Evolutionary conservation across 805 yeast genomes (phyloP).

Genomic region (Candida takata): DNA sequence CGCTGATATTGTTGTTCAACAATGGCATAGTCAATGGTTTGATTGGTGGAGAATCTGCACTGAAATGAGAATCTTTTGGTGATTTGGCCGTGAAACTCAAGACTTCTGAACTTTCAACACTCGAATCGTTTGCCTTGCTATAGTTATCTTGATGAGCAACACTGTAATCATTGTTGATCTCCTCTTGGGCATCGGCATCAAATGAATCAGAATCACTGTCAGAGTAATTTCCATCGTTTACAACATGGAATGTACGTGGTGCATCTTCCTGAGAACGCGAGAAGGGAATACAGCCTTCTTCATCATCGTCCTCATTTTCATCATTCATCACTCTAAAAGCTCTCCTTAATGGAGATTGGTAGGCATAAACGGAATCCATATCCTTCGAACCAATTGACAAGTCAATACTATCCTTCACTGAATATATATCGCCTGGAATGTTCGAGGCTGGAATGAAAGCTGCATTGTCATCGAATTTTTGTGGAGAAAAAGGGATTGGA

Average conservation of each 20-base stretch:
- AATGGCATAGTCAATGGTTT: constrained; percentile 2
- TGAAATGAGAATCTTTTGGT: constrained; percentile 26
- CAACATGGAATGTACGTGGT: constrained; percentile 21
- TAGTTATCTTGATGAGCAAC: constrained; percentile 12
- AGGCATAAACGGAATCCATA: constrained; percentile 7
- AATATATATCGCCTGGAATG: background rate
- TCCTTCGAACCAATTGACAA: constrained; percentile 2
- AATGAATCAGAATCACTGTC: constrained; percentile 13
- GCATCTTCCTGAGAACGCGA: background rate
- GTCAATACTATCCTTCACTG: background rate
- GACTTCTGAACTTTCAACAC: constrained; percentile 19
- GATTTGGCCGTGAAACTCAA: constrained; percentile 30
- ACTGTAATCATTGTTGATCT: constrained; percentile 10
- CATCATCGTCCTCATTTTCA: too few species aligned
- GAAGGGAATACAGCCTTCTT: too few species aligned
- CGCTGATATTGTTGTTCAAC: constrained; percentile 4
- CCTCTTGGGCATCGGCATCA: constrained; percentile 6
- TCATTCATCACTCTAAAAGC: constrained; percentile 9
- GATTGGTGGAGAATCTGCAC: constrained; percentile 11
- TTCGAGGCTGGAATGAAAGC: background rate
- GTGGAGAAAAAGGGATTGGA: too few species aligned
- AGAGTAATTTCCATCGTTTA: constrained; percentile 23
- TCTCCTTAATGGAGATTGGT: constrained; percentile 8
- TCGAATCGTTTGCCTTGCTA: background rate
- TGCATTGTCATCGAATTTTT: too few species aligned